These are phyloP conservation scores for Umbelopsis sp. DNA, from an alignment of 192 early-diverging fungal species.

Conservation along the genomic window DNA sequence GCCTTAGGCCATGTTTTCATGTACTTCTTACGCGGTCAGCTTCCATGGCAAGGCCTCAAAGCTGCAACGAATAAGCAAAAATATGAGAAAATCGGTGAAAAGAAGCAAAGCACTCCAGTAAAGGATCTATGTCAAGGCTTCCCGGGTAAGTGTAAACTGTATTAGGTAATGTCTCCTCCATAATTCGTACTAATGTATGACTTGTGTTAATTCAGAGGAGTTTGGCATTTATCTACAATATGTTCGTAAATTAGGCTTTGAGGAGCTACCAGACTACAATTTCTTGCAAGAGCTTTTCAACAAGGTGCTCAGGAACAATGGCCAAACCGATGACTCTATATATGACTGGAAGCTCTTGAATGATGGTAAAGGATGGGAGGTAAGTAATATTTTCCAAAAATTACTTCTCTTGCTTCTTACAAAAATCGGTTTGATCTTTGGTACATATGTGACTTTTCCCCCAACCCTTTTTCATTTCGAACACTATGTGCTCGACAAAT, in stretches of 20 bases:
- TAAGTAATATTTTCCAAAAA: background rate
- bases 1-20: constrained; percentile 98
- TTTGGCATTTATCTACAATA: constrained; percentile 89
- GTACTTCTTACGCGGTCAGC: constrained; percentile 92
- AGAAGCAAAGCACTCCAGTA: constrained; percentile 89
- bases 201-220: constrained; percentile 58
- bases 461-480: too few relatives aligned
- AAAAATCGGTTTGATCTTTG: constrained; percentile 1
- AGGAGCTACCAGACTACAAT: constrained; percentile 96
- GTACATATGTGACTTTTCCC: too few relatives aligned
- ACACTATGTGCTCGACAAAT: background rate
- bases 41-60: constrained; percentile 98
- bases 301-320: constrained; percentile 67
- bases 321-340: constrained; percentile 82
- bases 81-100: constrained; percentile 99
- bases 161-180: background rate
- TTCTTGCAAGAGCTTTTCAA: constrained; percentile 84
- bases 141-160: constrained; percentile 59
- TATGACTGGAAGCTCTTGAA: constrained; percentile 88
- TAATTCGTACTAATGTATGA: background rate
- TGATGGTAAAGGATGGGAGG: constrained; percentile 56
- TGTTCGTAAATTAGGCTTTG: constrained; percentile 88
- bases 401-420: background rate
- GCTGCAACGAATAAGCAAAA: constrained; percentile 99
- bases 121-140: constrained; percentile 90